Evolutionary conservation across 2,329 filamentous ascomycete species (phyloP).

Genomic region (Proliferodiscus dingleyae): DNA sequence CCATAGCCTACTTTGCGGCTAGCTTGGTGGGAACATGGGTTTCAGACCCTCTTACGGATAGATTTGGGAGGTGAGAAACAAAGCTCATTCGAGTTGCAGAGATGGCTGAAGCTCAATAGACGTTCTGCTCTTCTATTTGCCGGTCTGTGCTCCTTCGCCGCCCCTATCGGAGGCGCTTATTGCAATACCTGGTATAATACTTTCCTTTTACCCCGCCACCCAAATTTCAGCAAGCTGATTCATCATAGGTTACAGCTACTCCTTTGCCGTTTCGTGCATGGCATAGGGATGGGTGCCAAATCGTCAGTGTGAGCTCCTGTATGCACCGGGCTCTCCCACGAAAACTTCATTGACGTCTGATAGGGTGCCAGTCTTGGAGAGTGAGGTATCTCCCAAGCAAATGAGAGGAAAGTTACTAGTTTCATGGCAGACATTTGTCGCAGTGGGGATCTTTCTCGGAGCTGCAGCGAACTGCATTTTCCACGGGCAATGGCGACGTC

Average conservation of each 20-base stretch:
- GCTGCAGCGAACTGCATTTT: slow-evolving; percentile 35
- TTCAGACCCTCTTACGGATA: not conserved
- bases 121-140: not conserved
- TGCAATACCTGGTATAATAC: not conserved
- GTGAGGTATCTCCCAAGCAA: not conserved
- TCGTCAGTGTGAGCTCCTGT: not conserved
- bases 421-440: slow-evolving; percentile 1
- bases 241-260: not conserved
- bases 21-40: not conserved
- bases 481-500: slow-evolving; percentile 53
- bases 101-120: not conserved
- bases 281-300: not conserved
- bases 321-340: not conserved
- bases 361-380: not conserved
- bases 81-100: not conserved
- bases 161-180: not conserved
- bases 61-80: not conserved
- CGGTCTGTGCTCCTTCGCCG: not conserved
- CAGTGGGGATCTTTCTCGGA: slow-evolving; percentile 55
- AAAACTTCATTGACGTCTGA: not conserved
- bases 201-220: not conserved
- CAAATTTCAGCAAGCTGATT: not conserved
- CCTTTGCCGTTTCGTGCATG: not conserved
- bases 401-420: not conserved
- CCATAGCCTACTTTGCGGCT: slow-evolving; percentile 1